phyloP scores from a whole-genome alignment of 805 yeast species.

The Ogataea pignaliae region DNA sequence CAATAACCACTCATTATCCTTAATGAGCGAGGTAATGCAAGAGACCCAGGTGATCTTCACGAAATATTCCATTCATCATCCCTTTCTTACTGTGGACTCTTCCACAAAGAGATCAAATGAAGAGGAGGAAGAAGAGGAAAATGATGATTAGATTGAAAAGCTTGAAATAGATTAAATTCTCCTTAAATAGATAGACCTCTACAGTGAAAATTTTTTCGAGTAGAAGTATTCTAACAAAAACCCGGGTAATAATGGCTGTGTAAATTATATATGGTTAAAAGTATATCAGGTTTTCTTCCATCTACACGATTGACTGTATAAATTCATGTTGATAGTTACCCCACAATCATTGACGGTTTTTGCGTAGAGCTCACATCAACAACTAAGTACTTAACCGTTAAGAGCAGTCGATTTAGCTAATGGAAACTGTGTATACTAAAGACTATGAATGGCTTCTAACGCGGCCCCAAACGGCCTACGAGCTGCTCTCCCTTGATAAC shows the following conservation, averaged over 20 bases:
- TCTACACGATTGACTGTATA: too few relatives aligned
- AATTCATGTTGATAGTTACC: too few relatives aligned
- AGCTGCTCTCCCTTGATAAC: slow-evolving; percentile 7
- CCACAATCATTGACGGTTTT: too few relatives aligned
- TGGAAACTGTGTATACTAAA: slow-evolving; percentile 7
- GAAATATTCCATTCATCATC: neutral
- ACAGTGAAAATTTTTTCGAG: neutral
- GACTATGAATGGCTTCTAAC: slow-evolving; percentile 20
- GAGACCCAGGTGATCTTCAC: too few relatives aligned
- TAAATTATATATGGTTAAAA: too few relatives aligned
- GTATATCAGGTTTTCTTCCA: too few relatives aligned
- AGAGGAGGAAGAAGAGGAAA: neutral
- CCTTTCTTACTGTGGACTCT: neutral
- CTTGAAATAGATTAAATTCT: neutral
- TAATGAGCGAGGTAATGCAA: too few relatives aligned
- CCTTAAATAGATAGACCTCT: neutral
- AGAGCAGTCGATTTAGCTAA: neutral
- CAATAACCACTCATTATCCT: too few relatives aligned
- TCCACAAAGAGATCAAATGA: neutral
- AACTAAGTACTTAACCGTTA: too few relatives aligned
- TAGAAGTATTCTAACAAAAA: neutral
- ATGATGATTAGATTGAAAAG: neutral
- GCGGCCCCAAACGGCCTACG: slow-evolving; percentile 13
- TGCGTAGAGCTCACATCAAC: too few relatives aligned
- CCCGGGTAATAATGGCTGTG: too few relatives aligned